These are phyloP conservation scores for Paraleonurus japonicus DNA, from an alignment of 257 asterid species.

Conservation along the genomic window DNA sequence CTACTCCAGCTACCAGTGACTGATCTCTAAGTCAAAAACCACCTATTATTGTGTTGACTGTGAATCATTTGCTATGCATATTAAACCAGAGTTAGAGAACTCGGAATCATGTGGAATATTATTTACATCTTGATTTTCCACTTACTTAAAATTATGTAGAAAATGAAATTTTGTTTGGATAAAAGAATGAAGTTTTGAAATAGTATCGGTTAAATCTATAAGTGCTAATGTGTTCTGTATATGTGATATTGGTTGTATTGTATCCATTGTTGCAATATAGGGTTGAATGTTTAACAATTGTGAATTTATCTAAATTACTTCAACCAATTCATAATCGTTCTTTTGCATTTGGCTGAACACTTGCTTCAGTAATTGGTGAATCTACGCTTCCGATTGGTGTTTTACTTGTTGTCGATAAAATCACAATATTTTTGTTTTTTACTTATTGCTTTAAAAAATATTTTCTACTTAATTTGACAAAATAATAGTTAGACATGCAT, in stretches of 20 bases:
- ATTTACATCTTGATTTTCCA: not conserved
- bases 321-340: too few species aligned
- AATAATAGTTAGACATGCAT: too few species aligned
- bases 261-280: too few species aligned
- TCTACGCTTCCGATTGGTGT: too few species aligned
- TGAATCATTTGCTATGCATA: not conserved
- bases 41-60: not conserved
- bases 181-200: not conserved
- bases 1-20: slow-evolving; percentile 54
- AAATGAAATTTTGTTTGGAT: not conserved
- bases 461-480: too few species aligned
- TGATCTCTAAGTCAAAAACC: not conserved
- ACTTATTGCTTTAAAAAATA: too few species aligned
- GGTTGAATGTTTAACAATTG: too few species aligned
- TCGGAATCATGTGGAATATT: not conserved
- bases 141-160: not conserved
- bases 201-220: not conserved
- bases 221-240: not conserved
- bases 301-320: too few species aligned
- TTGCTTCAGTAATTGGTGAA: too few species aligned
- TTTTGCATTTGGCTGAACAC: too few species aligned
- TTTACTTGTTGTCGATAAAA: too few species aligned
- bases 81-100: not conserved
- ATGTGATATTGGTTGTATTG: not conserved
- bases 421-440: too few species aligned